phyloP scores from a whole-genome alignment of 352 stramenopile genomes.

The Phytophthora capsici region DNA sequence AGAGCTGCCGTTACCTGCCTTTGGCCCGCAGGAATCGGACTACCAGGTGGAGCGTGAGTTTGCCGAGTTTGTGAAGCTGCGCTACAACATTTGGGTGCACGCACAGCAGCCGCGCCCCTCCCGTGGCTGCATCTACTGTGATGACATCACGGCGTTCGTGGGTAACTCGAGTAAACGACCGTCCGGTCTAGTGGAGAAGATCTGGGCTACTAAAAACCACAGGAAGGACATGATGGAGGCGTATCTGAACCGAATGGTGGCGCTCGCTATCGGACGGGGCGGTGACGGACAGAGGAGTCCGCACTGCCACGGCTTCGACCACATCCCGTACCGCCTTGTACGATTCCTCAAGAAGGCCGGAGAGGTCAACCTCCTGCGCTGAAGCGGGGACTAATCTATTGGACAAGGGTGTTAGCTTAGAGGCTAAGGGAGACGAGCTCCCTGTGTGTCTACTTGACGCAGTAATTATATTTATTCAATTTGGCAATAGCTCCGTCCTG shows the following conservation, averaged over 20 bases:
- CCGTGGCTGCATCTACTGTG: conserved; percentile 45
- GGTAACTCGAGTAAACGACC: conserved; percentile 37
- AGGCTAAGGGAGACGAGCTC: not conserved
- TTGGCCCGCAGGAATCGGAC: conserved; percentile 33
- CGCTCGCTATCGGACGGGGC: conserved; percentile 36
- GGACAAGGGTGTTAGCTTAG: not conserved
- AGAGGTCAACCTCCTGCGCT: conserved; percentile 35
- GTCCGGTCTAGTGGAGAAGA: conserved; percentile 36
- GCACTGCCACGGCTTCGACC: conserved; percentile 46
- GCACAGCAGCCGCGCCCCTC: conserved; percentile 39
- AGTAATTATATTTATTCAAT: conserved; percentile 36
- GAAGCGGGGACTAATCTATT: conserved; percentile 7
- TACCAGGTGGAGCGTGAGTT: conserved; percentile 50
- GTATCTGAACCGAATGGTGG: conserved; percentile 44
- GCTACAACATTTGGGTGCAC: conserved; percentile 49
- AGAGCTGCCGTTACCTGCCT: not conserved
- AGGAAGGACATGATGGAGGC: conserved; percentile 39
- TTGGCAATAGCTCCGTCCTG: conserved; percentile 14
- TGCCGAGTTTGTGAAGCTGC: conserved; percentile 49
- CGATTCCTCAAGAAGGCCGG: conserved; percentile 42
- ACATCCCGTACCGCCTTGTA: conserved; percentile 47
- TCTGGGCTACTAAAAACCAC: conserved; percentile 37
- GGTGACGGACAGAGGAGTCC: conserved; percentile 41
- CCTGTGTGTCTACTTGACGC: not conserved
- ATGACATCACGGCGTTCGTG: conserved; percentile 44